Percentiles rank a stretch among this genome's conserved stretches.
Evolutionary conservation across 768 basidiomycete species (phyloP).

Genomic region (Leccinum ochraceum): DNA sequence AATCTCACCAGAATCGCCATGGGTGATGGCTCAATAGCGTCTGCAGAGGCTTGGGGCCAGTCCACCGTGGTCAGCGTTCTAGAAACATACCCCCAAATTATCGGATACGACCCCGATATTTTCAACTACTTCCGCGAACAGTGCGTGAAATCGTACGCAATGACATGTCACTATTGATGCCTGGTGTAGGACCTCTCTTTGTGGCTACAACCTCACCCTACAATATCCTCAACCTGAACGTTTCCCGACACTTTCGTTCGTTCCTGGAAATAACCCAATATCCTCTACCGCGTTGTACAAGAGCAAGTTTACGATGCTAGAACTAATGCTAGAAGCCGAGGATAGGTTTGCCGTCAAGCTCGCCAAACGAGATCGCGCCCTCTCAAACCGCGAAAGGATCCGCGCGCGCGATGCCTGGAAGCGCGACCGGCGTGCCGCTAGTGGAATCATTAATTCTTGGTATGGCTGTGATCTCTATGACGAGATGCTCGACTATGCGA

Average conservation of each 20-base stretch:
- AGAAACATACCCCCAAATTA: slow-evolving; percentile 75
- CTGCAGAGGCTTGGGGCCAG: slow-evolving; percentile 50
- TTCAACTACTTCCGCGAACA: slow-evolving; percentile 69
- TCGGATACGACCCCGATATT: slow-evolving; percentile 67
- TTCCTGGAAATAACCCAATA: slow-evolving; percentile 16
- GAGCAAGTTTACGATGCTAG: slow-evolving; percentile 17
- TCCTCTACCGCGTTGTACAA: slow-evolving; percentile 16
- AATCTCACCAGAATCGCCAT: slow-evolving; percentile 68
- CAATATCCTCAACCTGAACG: slow-evolving; percentile 64
- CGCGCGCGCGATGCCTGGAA: slow-evolving; percentile 37
- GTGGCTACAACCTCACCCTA: slow-evolving; percentile 65
- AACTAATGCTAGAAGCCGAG: slow-evolving; percentile 24
- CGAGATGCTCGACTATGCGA: slow-evolving; percentile 68
- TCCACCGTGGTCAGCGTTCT: slow-evolving; percentile 60
- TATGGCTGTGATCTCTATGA: slow-evolving; percentile 67
- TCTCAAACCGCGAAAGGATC: slow-evolving; percentile 28
- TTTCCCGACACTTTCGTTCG: slow-evolving; percentile 40
- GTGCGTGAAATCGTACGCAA: slow-evolving; percentile 40
- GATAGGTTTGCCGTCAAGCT: slow-evolving; percentile 24
- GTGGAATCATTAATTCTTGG: slow-evolving; percentile 60
- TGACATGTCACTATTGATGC: background rate
- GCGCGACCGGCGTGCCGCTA: slow-evolving; percentile 47
- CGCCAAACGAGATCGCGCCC: slow-evolving; percentile 22
- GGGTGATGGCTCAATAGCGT: slow-evolving; percentile 63
- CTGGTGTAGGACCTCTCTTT: slow-evolving; percentile 53